phyloP scores from a whole-genome alignment of 2,329 filamentous ascomycete genomes.

The Grosmannia clavigera region DNA sequence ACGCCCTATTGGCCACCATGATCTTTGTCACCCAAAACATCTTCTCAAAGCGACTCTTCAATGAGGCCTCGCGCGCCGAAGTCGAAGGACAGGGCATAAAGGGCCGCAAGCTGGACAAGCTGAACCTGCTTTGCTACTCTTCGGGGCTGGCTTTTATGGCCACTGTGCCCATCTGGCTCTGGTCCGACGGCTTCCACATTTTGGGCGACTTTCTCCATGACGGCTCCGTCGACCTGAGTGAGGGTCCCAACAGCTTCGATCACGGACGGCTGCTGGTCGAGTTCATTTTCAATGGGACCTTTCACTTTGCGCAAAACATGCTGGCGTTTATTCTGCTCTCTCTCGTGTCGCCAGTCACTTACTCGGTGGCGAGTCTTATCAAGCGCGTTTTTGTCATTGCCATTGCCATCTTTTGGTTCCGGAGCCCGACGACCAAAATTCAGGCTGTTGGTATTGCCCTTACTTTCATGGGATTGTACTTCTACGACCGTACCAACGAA shows the following conservation, averaged over 20 bases:
- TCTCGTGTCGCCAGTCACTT: slow-evolving; percentile 90
- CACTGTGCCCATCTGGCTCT: slow-evolving; percentile 85
- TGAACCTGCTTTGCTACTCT: slow-evolving; percentile 95
- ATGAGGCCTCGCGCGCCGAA: slow-evolving; percentile 78
- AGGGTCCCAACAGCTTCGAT: slow-evolving; percentile 55
- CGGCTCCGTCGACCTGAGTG: slow-evolving; percentile 54
- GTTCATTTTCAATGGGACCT: slow-evolving; percentile 92
- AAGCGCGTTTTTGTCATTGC: slow-evolving; percentile 97
- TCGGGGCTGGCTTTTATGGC: slow-evolving; percentile 83
- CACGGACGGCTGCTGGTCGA: slow-evolving; percentile 67
- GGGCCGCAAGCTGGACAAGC: slow-evolving; percentile 80
- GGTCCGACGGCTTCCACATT: slow-evolving; percentile 71
- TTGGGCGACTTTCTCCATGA: slow-evolving; percentile 68
- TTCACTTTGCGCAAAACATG: slow-evolving; percentile 94
- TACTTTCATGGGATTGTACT: slow-evolving; percentile 83
- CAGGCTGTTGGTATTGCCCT: slow-evolving; percentile 78
- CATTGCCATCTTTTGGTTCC: slow-evolving; percentile 92
- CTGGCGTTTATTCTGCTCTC: slow-evolving; percentile 86
- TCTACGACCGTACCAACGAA: slow-evolving; percentile 88
- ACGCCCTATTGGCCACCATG: slow-evolving; percentile 78
- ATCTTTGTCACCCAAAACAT: slow-evolving; percentile 98
- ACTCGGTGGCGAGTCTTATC: slow-evolving; percentile 89
- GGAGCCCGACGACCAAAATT: slow-evolving; percentile 69
- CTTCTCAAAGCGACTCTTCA: slow-evolving; percentile 95
- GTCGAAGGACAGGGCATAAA: slow-evolving; percentile 51